Conservation (phyloP, 2,329 filamentous ascomycete genomes). For the Sporothrix mexicana region DNA sequence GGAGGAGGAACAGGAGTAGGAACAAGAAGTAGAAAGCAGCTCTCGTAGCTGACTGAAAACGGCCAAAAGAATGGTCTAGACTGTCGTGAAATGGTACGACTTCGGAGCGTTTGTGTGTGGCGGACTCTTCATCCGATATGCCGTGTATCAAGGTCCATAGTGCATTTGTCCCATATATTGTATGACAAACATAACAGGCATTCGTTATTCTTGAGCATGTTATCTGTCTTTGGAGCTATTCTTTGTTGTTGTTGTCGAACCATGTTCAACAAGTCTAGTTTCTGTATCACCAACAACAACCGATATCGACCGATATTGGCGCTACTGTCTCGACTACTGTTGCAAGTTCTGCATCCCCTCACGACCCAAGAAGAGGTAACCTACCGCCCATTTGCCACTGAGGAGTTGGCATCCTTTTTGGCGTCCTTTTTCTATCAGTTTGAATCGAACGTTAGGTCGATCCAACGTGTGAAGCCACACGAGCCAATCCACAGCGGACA, state of each 20-base stretch:
- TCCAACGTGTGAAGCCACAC: too few species aligned
- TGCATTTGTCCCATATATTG: neutral
- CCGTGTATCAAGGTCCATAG: neutral
- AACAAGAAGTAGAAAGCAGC: too few species aligned
- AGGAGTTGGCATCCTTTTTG: neutral
- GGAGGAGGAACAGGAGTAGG: too few species aligned
- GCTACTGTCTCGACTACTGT: neutral
- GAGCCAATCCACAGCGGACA: too few species aligned
- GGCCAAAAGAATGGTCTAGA: too few species aligned
- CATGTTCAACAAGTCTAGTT: neutral
- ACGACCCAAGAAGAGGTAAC: slow-evolving; percentile 2
- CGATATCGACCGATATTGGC: neutral
- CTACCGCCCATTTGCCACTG: neutral
- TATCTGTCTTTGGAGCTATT: neutral
- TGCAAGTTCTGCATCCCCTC: neutral
- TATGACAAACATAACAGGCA: neutral
- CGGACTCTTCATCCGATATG: neutral
- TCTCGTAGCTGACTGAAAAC: too few species aligned
- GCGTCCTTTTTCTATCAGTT: too few species aligned
- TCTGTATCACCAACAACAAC: neutral
- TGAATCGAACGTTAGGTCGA: too few species aligned
- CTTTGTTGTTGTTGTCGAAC: neutral
- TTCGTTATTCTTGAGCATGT: neutral
- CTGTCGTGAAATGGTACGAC: neutral
- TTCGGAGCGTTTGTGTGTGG: neutral